A percentile compares a stretch with the other conserved stretches of the same genome.
phyloP scores from a whole-genome alignment of 306 rosid genomes.

The Prunus persica region Prunus_persica_NCBIv2 NC_034010.1:29981001-29981500 shows the following conservation, averaged over 20 bases:
- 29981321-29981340: neutral
- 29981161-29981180: constrained; percentile 93
- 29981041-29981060: neutral
- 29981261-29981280: constrained; percentile 19
- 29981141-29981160: constrained; percentile 11
- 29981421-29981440: neutral
- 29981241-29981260: constrained; percentile 60
- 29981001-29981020: neutral
- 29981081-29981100: neutral
- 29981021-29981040: neutral
- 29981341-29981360: neutral
- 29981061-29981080: neutral
- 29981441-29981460: neutral
- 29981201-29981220: constrained; percentile 86
- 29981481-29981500: neutral
- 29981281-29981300: constrained; percentile 14
- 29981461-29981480: neutral
- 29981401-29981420: neutral
- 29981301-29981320: neutral
- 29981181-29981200: constrained; percentile 97
- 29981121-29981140: neutral
- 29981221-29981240: constrained; percentile 93
- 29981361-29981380: neutral
- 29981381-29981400: neutral
- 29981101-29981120: neutral